Evolutionary conservation across 805 yeast genomes (phyloP).

Genomic region (Yueomyces sinensis): DNA sequence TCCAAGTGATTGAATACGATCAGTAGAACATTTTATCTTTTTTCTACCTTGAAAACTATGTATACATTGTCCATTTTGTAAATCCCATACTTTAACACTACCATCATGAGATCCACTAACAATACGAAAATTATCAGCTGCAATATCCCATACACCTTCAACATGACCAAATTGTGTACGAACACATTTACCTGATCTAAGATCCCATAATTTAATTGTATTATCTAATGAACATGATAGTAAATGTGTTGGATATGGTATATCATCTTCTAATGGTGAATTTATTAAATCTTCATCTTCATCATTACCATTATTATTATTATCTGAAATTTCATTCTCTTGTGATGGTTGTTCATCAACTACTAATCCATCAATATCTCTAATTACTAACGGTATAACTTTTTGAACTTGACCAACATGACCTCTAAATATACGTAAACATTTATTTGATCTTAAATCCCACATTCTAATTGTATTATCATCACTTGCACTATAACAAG

Average conservation of each 20-base stretch:
- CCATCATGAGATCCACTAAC: conserved; percentile 93
- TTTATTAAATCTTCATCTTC: conserved; percentile 2
- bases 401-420: conserved; percentile 93
- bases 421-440: conserved; percentile 68
- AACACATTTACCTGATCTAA: conserved; percentile 72
- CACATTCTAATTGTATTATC: conserved; percentile 91
- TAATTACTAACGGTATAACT: conserved; percentile 72
- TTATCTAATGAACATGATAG: conserved; percentile 83
- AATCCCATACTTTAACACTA: conserved; percentile 87
- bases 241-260: conserved; percentile 62
- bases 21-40: not conserved
- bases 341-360: conserved; percentile 24
- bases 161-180: conserved; percentile 96
- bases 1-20: not conserved
- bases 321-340: conserved; percentile 5
- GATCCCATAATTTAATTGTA: conserved; percentile 88
- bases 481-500: conserved; percentile 79
- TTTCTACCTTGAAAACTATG: conserved; percentile 66
- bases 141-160: conserved; percentile 96
- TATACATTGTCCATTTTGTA: conserved; percentile 87
- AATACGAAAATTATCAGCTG: conserved; percentile 90
- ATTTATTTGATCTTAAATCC: conserved; percentile 73
- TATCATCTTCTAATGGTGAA: conserved; percentile 13
- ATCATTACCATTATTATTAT: not conserved
- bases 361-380: conserved; percentile 43